Base-by-base conservation (phyloP, 1,139 yeast genomes). In the Nakaseomyces bracarensis region DNA sequence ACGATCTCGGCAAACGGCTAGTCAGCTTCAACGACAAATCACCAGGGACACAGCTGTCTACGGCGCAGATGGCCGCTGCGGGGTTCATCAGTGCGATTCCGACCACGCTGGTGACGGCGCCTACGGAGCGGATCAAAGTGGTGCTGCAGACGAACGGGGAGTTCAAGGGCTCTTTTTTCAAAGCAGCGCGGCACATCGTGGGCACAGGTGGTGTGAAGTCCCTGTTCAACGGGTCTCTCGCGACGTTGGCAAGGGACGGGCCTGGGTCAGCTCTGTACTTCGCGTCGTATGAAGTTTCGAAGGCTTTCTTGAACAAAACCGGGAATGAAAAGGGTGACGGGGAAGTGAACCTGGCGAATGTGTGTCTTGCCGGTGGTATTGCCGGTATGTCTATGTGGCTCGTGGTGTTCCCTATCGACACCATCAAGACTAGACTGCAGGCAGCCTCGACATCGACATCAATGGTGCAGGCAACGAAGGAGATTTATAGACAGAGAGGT, bases 351-450 rank as follows among this genome's bases (percentile, higher is more conserved):
- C 70, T 89, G 38, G 65, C 75, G 25, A 91, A 93, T 35, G 77
- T 91, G 48, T 79, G 87, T 49, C 70, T 84, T 43, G 95, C 96
- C 36, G 97, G 97, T 64, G 97, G 97, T 29, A 74, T 77, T 61
- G 95, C 96, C 2, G 97, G 97, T 60, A 85, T 89, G 48, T 77
- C 95, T 21, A 89, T 89, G 97, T 91, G 98, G 98, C 67, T 83
- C 37, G 86, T 84, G 36, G 94, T 91, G 33, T 91, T 87, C 85
- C 98, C 98, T 36, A 75, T 91, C 42, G 98, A 91, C 63, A 91
- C 97, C 16, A 82, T 91, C 64, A 91, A 91, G 69, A 85, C 96
- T 2, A 79, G 82, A 44, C 77, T 87, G 57, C 86, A 81, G 55
- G 84, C 81, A 50, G 76, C 89, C 6, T 76, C 89, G 20, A 71